These are phyloP conservation scores for Ustilago loliicola DNA, from an alignment of 1,284 basidiomycete genomes.

Conservation along the genomic window DNA sequence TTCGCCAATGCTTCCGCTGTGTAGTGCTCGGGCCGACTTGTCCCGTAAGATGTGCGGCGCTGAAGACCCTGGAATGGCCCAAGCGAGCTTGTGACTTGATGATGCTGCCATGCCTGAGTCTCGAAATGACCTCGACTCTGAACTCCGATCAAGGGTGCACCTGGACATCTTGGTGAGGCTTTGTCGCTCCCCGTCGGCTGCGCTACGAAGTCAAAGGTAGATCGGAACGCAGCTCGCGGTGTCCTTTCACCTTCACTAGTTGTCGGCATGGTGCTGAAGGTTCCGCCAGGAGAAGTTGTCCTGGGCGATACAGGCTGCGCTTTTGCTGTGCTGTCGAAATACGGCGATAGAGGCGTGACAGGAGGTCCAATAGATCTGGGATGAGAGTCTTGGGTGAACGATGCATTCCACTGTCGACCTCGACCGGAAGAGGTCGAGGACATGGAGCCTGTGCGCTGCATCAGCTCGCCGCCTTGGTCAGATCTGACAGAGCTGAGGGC, in stretches of 20 bases:
- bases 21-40: background rate
- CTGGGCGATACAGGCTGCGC: conserved; percentile 21
- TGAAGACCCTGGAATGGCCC: conserved; percentile 15
- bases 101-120: conserved; percentile 22
- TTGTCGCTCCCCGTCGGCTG: background rate
- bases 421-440: conserved; percentile 32
- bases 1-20: conserved; percentile 5
- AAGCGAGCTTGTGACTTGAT: conserved; percentile 9
- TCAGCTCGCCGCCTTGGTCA: conserved; percentile 13
- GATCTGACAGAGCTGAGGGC: conserved; percentile 15
- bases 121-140: conserved; percentile 31
- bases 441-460: conserved; percentile 28
- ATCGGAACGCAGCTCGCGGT: conserved; percentile 21
- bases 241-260: conserved; percentile 31
- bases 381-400: conserved; percentile 18
- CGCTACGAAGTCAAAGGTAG: conserved; percentile 18
- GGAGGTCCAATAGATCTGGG: conserved; percentile 32
- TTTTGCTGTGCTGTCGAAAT: conserved; percentile 11
- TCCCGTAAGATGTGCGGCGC: background rate
- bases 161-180: conserved; percentile 25
- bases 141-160: conserved; percentile 39
- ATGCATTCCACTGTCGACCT: conserved; percentile 19
- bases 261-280: background rate
- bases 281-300: conserved; percentile 3
- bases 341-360: conserved; percentile 40